Evolutionary conservation across 2,329 filamentous ascomycete genomes (phyloP), one percentile per base, ranked within the genome.

Genomic region (Lojkania enalia): DNA sequence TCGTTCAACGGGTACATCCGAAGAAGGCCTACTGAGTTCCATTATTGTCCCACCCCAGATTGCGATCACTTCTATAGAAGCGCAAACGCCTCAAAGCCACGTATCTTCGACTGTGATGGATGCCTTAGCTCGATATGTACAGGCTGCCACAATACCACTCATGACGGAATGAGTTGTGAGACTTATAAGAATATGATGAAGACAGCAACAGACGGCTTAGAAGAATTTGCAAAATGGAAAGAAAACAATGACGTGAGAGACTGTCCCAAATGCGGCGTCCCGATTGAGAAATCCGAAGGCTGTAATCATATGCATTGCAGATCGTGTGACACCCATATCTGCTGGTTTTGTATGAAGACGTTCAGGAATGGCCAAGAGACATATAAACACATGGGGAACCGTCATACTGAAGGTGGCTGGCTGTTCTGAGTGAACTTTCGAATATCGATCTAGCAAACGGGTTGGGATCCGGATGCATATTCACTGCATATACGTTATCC

Each of bases 11-110:
- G 33, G n/a, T 40, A 53, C 21, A 44, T 60, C 30, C 52, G 49
- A 7, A 50, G 41, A 12, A 40, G 25, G 16, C 39, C 51, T 3
- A 40, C 37, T 19, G 30, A 43, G 13, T 60, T 51, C 31, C 53
- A 50, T 19, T 42, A 57, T 18, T 57, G 57, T 35, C 48, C 49
- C 4, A 53, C 46, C 2, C 46, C 55, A 15, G 54, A 60, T 32
- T 60, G 57, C 39, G 36, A 44, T 15, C 41, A 46, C 39, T 42
- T 60, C 20, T 58, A 58, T 35, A 18, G 44, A 6, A 44, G 15
- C 27, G 36, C 51, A 14, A 11, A 39, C 23, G 15, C 37, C 20
- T 29, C 19, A 18, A 19, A 43, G 23, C 16, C 46, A 13, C 44
- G 38, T 16, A 41, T 45, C 23, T 58, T 57, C 38, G 46, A 47